A percentile compares a stretch with the other conserved stretches of the same genome.
Conservation (phyloP, 345 rosid genomes). For the Lepidium aucheri region DNA sequence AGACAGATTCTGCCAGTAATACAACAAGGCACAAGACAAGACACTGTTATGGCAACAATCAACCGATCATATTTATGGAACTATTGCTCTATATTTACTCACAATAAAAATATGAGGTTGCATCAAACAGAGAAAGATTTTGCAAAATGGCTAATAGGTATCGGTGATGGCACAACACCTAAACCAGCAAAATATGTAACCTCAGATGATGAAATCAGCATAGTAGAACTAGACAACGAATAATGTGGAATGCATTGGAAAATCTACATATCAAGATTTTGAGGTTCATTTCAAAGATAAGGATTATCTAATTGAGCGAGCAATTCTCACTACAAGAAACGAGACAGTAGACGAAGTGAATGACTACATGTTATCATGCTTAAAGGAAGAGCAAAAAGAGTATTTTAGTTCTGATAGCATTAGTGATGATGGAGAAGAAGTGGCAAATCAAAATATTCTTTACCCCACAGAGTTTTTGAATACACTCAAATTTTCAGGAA, state of each 20-base stretch:
- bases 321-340: neutral
- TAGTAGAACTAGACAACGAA: neutral
- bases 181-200: neutral
- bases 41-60: neutral
- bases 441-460: neutral
- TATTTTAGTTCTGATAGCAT: neutral
- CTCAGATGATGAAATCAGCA: neutral
- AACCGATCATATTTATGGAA: neutral
- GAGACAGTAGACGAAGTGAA: neutral
- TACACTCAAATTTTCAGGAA: neutral
- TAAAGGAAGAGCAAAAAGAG: neutral
- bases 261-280: neutral
- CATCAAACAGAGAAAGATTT: neutral
- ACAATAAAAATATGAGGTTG: neutral
- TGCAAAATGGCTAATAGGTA: neutral
- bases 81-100: neutral
- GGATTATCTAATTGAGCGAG: neutral
- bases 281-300: neutral
- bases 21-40: neutral
- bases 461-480: neutral
- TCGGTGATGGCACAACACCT: neutral
- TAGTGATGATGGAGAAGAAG: slow-evolving; percentile 5
- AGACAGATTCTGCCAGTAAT: neutral
- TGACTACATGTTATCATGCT: neutral
- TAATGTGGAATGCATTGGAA: neutral